Evolutionary conservation across 2,329 filamentous ascomycete genomes (phyloP).

Genomic region (Trichoderma hamatum): DNA sequence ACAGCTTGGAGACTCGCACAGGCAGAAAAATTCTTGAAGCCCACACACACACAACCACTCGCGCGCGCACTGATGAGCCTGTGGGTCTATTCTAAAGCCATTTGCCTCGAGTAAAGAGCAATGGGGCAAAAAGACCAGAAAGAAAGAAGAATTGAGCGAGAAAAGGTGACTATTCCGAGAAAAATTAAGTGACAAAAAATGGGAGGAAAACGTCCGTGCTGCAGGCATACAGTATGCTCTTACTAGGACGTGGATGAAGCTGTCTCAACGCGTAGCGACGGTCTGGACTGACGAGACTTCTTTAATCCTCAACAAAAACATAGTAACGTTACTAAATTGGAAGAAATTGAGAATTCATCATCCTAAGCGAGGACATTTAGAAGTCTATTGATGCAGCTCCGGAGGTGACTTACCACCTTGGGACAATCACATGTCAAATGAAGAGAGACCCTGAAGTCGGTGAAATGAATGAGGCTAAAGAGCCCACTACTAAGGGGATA

Average conservation of each 20-base stretch:
- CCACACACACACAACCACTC: constrained; percentile 11
- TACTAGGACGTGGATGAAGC: neutral
- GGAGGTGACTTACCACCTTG: neutral
- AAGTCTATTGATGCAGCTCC: neutral
- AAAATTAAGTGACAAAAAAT: neutral
- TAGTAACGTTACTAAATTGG: neutral
- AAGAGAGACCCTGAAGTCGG: neutral
- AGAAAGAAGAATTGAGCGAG: neutral
- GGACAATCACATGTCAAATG: constrained; percentile 15
- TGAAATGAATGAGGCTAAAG: neutral
- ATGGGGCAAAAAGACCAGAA: neutral
- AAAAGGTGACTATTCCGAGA: neutral
- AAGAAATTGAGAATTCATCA: neutral
- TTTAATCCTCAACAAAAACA: constrained; percentile 4
- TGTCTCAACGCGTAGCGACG: neutral
- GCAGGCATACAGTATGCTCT: neutral
- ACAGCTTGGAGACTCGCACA: constrained; percentile 1
- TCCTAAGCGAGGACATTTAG: constrained; percentile 6
- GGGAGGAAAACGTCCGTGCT: neutral
- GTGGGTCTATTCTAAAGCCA: constrained; percentile 9
- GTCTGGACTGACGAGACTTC: neutral
- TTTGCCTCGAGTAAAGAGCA: constrained; percentile 4
- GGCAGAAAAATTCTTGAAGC: constrained; percentile 2
- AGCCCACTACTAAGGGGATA: neutral
- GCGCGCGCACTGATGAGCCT: constrained; percentile 1